These are phyloP conservation scores for Pleomassaria siparia DNA, from an alignment of 2,329 filamentous ascomycete genomes.

Conservation along the genomic window DNA sequence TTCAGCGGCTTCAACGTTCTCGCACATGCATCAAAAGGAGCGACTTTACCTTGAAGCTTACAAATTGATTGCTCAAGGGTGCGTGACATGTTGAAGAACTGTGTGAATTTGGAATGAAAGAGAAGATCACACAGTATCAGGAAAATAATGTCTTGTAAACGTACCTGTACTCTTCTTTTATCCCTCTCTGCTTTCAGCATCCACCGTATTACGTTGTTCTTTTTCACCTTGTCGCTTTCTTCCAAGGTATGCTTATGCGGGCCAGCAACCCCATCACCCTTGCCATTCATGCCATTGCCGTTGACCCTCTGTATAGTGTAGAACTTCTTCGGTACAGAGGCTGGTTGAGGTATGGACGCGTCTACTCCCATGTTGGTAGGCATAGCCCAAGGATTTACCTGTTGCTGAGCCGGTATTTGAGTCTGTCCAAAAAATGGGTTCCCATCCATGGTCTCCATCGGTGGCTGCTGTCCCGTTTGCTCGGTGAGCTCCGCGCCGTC, in stretches of 20 bases:
- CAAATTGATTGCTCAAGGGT: too few relatives aligned
- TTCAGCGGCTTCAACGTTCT: neutral
- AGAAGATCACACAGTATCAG: constrained; percentile 1
- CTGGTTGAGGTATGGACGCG: constrained; percentile 8
- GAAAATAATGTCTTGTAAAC: constrained; percentile 8
- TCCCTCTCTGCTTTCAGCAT: constrained; percentile 66
- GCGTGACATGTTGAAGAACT: neutral
- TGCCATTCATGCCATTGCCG: constrained; percentile 72
- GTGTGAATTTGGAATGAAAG: neutral
- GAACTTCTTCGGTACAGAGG: constrained; percentile 28
- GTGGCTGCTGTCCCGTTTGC: constrained; percentile 33
- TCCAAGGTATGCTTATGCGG: constrained; percentile 74
- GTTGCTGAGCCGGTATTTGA: constrained; percentile 14
- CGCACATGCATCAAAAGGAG: neutral
- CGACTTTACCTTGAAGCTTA: too few relatives aligned
- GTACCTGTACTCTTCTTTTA: constrained; percentile 57
- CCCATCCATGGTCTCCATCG: constrained; percentile 14
- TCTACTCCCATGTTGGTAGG: constrained; percentile 18
- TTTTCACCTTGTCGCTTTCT: constrained; percentile 78
- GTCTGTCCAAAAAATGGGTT: constrained; percentile 27
- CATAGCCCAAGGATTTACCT: constrained; percentile 26
- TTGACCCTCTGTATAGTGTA: constrained; percentile 80
- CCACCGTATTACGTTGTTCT: constrained; percentile 72
- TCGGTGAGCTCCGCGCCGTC: constrained; percentile 51
- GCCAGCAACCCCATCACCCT: constrained; percentile 67